Percentiles rank a stretch among this genome's conserved stretches.
Evolutionary conservation across 805 yeast species (phyloP).

Genomic region (Ogataea ramenticola): DNA sequence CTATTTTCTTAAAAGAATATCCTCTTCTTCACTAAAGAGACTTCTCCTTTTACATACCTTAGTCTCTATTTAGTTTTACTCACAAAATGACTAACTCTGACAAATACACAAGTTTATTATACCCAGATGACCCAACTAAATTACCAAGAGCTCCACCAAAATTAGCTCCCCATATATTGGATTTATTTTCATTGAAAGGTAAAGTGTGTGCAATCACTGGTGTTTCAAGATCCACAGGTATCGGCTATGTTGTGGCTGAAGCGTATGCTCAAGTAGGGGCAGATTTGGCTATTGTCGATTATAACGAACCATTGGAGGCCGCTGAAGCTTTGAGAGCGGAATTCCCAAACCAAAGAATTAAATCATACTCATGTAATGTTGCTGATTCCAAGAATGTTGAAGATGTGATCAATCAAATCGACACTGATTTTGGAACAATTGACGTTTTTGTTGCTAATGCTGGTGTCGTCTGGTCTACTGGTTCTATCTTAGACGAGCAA

Average conservation of each 20-base stretch:
- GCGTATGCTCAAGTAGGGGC: slow-evolving; percentile 88
- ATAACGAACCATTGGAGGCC: slow-evolving; percentile 16
- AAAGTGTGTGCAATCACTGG: slow-evolving; percentile 85
- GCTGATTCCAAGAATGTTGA: slow-evolving; percentile 29
- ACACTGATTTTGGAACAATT: slow-evolving; percentile 31
- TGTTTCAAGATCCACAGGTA: slow-evolving; percentile 58
- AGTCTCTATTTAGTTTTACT: not conserved
- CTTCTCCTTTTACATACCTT: no score
- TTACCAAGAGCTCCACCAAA: slow-evolving; percentile 1
- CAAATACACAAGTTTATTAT: slow-evolving; percentile 1
- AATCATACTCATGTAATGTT: slow-evolving; percentile 28
- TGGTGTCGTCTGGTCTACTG: slow-evolving; percentile 30
- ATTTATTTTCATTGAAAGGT: slow-evolving; percentile 71
- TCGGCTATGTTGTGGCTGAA: slow-evolving; percentile 75
- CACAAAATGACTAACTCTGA: slow-evolving; percentile 1
- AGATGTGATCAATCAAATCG: slow-evolving; percentile 24
- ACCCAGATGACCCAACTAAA: slow-evolving; percentile 1
- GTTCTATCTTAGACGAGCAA: slow-evolving; percentile 24
- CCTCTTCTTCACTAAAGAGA: no score
- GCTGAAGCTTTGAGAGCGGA: slow-evolving; percentile 13
- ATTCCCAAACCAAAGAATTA: slow-evolving; percentile 18
- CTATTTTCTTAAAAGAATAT: no score
- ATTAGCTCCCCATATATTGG: slow-evolving; percentile 19
- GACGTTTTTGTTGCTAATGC: slow-evolving; percentile 37
- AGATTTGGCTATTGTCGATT: slow-evolving; percentile 50